Evolutionary conservation across 2,329 filamentous ascomycete genomes (phyloP).

Genomic region (Trichoderma gracile): DNA sequence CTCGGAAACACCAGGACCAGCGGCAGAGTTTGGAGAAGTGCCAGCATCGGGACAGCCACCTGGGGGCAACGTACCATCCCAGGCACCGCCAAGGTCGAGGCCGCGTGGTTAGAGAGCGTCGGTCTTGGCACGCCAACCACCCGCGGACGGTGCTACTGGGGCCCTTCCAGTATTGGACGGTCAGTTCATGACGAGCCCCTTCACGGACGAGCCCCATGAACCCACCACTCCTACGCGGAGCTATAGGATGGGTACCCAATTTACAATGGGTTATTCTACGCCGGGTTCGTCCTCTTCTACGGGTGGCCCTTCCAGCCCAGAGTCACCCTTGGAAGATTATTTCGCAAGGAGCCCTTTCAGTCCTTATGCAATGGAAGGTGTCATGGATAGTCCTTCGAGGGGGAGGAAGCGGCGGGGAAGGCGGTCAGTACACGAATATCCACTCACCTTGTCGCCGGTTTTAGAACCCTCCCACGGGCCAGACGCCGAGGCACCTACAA

Average conservation of each 20-base stretch:
- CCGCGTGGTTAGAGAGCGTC: constrained; percentile 19
- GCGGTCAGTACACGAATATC: background rate
- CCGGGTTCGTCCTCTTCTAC: background rate
- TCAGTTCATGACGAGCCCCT: background rate
- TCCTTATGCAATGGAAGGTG: background rate
- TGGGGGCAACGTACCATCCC: background rate
- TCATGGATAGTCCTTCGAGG: background rate
- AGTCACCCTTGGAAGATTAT: background rate
- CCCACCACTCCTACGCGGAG: background rate
- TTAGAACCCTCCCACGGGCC: background rate
- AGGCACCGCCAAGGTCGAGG: background rate
- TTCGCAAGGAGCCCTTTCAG: background rate
- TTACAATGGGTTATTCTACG: too few species aligned
- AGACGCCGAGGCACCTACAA: background rate
- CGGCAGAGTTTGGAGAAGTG: background rate
- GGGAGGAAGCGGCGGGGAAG: background rate
- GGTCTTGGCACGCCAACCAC: background rate
- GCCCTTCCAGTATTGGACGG: background rate
- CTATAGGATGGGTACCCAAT: too few species aligned
- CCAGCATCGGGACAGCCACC: background rate
- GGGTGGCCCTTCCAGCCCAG: background rate
- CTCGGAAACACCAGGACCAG: background rate
- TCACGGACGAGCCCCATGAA: background rate
- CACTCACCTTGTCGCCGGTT: background rate
- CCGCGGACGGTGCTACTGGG: background rate